Evolutionary conservation across 441 rosid species (phyloP), one percentile per base, ranked within the genome.

Genomic region (Aleurites moluccanus): DNA sequence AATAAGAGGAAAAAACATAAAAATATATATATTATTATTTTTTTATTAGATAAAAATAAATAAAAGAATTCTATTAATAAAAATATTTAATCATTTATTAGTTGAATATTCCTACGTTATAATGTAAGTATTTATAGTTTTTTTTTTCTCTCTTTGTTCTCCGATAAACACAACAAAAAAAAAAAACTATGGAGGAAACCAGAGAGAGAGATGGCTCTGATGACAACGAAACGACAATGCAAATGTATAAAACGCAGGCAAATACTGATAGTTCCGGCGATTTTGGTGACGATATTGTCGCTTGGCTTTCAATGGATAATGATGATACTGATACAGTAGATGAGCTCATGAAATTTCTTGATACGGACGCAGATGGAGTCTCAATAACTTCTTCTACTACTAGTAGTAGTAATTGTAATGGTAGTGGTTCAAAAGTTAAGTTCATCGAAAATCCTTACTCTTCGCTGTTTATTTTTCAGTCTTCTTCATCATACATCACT

Each of bases 381-480:
- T 20, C 74, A 6, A 33, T 78, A 0, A 25, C 73, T 4, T 2
- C 63, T 25, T 10, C 73, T 53, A 1, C 75, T 49, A 65, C 45
- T 10, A 72, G 57, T 44, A 0, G 23, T 47, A 18, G 3, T 27
- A 21, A 61, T 38, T 5, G 40, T 6, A 38, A 6, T 38, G 8
- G 40, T 38, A 38, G 40, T 38, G 40, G 40, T 49, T 69, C 81
- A 57, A 81, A 70, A 69, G 94, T 89, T 35, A 86, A 74, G 88
- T 90, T 90, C 81, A 85, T 82, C 73, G 89, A 88, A 60, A 81
- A 88, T 59, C 94, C 94, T 1, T 87, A 87, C 83, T 81, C 87
- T 27, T 72, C 85, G 47, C 73, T 82, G 72, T 52, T 85, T 76
- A 65, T 82, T 21, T 83, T 85, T 49, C 90, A 87, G 81, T 80